Evolutionary conservation across 2,329 filamentous ascomycete genomes (phyloP), one percentile per base, ranked within the genome.

Genomic region (Fusarium sp.): DNA sequence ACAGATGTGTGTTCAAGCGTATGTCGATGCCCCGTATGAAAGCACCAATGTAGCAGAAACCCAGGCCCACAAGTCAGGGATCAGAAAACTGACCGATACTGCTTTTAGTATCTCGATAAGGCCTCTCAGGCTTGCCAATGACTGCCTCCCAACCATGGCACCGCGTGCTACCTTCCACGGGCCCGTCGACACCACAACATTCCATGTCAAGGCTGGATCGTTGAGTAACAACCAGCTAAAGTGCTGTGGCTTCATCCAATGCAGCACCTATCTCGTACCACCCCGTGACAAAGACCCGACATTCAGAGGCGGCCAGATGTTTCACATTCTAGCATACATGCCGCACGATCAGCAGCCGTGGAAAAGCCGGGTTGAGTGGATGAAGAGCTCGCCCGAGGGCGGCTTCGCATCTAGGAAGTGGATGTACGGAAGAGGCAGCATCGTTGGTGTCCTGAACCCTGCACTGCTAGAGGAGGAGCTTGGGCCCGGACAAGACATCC

Each of bases 311-410:
- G 35, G 41, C 47, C 47, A 52, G 47, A 39, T 34, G 28, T 57
- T 57, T 38, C 53, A 57, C 53, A 57, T 57, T 24, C 36, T 52
- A 32, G 53, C 53, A 15, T 57, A 57, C 35, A 57, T 57, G 53
- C 53, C 53, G 22, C 41, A 57, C 38, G 47, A 57, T 58, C 48
- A 58, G 19, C 48, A 58, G 24, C 54, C 38, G 11, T 58, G 36
- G 43, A 58, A 52, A 29, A 58, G 47, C 29, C 38, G 48, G 10
- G 42, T 58, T 13, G 45, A 35, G 5, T 53, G 50, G 42, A 53
- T 53, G 42, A 53, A 47, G 29, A 36, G n/a, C 42, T 53, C 35
- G 25, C 32, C 53, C 32, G 39, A 55, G 32, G 53, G 53, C 29
- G 53, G 53, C 40, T 55, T 55, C 31, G 40, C 34, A 38, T 39